These are phyloP conservation scores for Schizopora paradoxa DNA, from an alignment of 1,284 basidiomycete species.

Conservation along the genomic window DNA sequence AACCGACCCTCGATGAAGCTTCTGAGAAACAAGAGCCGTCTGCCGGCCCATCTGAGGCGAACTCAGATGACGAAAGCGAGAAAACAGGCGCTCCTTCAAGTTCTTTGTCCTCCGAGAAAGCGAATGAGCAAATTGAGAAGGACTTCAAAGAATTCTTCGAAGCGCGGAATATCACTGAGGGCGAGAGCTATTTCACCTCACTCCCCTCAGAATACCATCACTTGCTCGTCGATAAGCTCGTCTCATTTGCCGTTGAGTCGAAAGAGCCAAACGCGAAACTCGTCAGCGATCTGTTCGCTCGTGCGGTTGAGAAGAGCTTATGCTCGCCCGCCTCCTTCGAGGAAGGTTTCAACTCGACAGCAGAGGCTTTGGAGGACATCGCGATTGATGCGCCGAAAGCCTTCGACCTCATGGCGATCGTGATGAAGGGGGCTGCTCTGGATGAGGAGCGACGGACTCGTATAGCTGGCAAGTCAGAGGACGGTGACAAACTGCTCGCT, in stretches of 20 bases:
- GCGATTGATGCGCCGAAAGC: slow-evolving; percentile 88
- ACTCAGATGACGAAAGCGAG: slow-evolving; percentile 50
- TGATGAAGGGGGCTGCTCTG: slow-evolving; percentile 65
- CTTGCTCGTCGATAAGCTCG: slow-evolving; percentile 69
- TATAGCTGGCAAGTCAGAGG: slow-evolving; percentile 54
- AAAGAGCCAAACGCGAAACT: slow-evolving; percentile 83
- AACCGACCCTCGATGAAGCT: slow-evolving; percentile 38
- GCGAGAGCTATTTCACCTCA: slow-evolving; percentile 75
- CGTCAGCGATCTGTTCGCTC: slow-evolving; percentile 64
- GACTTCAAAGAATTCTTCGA: slow-evolving; percentile 76
- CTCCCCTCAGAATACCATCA: slow-evolving; percentile 62
- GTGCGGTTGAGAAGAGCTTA: slow-evolving; percentile 48
- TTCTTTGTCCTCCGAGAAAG: slow-evolving; percentile 69
- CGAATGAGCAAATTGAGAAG: slow-evolving; percentile 74
- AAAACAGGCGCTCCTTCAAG: slow-evolving; percentile 32
- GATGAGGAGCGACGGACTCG: slow-evolving; percentile 53
- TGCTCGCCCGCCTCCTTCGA: slow-evolving; percentile 57
- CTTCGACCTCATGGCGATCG: slow-evolving; percentile 67
- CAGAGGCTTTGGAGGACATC: slow-evolving; percentile 80
- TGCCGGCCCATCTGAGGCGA: slow-evolving; percentile 48
- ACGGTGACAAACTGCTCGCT: slow-evolving; percentile 51
- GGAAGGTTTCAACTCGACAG: slow-evolving; percentile 60
- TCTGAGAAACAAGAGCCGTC: slow-evolving; percentile 38
- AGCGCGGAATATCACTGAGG: slow-evolving; percentile 79
- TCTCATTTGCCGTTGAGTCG: slow-evolving; percentile 67